phyloP scores from a whole-genome alignment of 345 rosid species.

The Syzygium aqueum region DNA sequence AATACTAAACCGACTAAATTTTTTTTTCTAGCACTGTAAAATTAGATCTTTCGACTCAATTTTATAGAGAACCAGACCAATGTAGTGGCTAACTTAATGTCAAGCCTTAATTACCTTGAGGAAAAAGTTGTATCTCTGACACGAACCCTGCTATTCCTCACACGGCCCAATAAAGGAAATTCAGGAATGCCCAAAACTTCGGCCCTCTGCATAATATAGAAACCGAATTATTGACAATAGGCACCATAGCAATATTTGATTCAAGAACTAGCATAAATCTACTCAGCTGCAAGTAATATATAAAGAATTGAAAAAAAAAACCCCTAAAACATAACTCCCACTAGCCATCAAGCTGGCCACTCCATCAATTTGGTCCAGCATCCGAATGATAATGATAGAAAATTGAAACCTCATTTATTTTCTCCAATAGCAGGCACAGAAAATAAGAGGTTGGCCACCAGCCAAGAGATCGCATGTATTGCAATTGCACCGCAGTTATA shows the following conservation, averaged over 20 bases:
- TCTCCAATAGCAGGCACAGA: background rate
- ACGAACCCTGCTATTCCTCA: conserved; percentile 77
- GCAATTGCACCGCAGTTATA: background rate
- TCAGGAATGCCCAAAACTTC: conserved; percentile 75
- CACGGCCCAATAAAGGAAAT: conserved; percentile 84
- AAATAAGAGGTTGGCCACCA: background rate
- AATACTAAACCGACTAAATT: background rate
- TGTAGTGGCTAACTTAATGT: background rate
- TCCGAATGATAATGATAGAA: background rate
- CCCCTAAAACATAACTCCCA: background rate
- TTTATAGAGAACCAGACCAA: background rate
- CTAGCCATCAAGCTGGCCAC: background rate
- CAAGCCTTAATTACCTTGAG: conserved; percentile 49
- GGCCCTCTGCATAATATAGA: conserved; percentile 57
- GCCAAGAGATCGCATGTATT: background rate
- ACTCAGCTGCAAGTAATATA: background rate
- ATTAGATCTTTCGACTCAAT: background rate
- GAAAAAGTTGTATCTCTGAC: conserved; percentile 87
- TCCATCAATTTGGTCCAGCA: background rate
- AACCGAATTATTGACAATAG: background rate
- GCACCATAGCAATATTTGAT: background rate
- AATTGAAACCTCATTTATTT: background rate
- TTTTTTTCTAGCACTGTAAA: background rate
- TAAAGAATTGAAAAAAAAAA: background rate
- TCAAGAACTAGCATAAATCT: background rate